These are phyloP conservation scores for Fusarium longipes DNA, from an alignment of 2,329 filamentous ascomycete genomes.

Conservation along the genomic window DNA sequence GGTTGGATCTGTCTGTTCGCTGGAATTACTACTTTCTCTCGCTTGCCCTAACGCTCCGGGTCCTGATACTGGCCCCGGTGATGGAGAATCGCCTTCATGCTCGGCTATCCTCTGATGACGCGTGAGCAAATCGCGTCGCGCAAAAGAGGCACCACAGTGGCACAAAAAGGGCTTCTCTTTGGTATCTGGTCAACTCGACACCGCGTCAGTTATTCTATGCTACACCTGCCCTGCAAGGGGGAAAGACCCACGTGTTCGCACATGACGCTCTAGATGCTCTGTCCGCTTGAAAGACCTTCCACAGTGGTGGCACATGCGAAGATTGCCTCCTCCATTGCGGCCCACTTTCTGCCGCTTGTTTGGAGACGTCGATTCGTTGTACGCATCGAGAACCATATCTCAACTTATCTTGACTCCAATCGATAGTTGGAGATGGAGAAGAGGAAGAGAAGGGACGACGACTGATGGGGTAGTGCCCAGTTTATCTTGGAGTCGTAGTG, in stretches of 20 bases:
- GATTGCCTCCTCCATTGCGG: slow-evolving; percentile 22
- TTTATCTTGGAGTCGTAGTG: slow-evolving; percentile 18
- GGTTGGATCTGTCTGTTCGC: slow-evolving; percentile 1
- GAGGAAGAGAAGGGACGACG: not conserved
- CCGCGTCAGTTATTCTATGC: not conserved
- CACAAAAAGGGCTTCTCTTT: slow-evolving; percentile 61
- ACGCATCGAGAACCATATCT: not conserved
- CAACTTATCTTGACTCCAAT: slow-evolving; percentile 18
- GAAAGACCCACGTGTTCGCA: slow-evolving; percentile 56
- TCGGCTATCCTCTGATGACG: slow-evolving; percentile 51
- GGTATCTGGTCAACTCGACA: slow-evolving; percentile 51
- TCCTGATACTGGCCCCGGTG: not conserved
- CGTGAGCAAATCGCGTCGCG: slow-evolving; percentile 58
- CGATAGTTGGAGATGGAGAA: slow-evolving; percentile 11
- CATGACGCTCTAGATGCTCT: slow-evolving; percentile 59
- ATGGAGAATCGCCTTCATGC: slow-evolving; percentile 1
- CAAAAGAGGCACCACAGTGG: slow-evolving; percentile 58
- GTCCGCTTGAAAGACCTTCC: slow-evolving; percentile 58
- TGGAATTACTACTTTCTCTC: not conserved
- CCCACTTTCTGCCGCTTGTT: slow-evolving; percentile 28
- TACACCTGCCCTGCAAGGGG: not conserved
- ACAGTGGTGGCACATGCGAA: slow-evolving; percentile 55
- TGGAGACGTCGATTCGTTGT: not conserved
- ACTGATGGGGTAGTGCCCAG: slow-evolving; percentile 6
- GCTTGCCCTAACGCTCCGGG: not conserved